phyloP scores from a whole-genome alignment of 257 asterid genomes.

The Nicotiana knightiana region DNA sequence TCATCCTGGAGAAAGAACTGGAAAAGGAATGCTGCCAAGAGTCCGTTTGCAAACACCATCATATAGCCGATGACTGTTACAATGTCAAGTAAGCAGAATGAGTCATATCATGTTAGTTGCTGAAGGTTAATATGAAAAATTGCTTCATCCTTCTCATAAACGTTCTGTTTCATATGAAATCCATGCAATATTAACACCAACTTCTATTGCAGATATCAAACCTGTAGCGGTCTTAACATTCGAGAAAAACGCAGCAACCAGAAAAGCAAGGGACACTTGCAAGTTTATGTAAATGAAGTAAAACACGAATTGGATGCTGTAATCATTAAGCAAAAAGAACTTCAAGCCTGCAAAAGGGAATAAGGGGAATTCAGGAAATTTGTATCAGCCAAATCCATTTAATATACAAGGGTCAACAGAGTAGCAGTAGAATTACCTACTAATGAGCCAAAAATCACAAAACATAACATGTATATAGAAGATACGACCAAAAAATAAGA shows the following conservation, averaged over 20 bases:
- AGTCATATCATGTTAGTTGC: neutral
- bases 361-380: constrained; percentile 2
- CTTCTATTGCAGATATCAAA: constrained; percentile 14
- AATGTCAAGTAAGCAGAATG: constrained; percentile 13
- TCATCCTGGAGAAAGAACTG: constrained; percentile 80
- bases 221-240: constrained; percentile 82
- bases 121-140: neutral
- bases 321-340: constrained; percentile 78
- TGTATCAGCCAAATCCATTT: neutral
- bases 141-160: neutral
- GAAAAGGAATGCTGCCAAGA: constrained; percentile 89
- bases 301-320: constrained; percentile 83
- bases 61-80: constrained; percentile 77
- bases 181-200: neutral
- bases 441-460: constrained; percentile 79
- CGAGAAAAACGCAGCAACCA: constrained; percentile 74
- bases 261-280: constrained; percentile 86
- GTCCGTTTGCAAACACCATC: constrained; percentile 82
- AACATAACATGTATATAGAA: constrained; percentile 65
- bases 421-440: constrained; percentile 43
- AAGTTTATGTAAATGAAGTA: constrained; percentile 88
- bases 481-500: constrained; percentile 82
- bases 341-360: constrained; percentile 65
- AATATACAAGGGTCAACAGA: constrained; percentile 9
- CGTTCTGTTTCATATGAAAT: neutral